phyloP scores from a whole-genome alignment of 768 basidiomycete genomes.

The Macrocybe gigantea region DNA sequence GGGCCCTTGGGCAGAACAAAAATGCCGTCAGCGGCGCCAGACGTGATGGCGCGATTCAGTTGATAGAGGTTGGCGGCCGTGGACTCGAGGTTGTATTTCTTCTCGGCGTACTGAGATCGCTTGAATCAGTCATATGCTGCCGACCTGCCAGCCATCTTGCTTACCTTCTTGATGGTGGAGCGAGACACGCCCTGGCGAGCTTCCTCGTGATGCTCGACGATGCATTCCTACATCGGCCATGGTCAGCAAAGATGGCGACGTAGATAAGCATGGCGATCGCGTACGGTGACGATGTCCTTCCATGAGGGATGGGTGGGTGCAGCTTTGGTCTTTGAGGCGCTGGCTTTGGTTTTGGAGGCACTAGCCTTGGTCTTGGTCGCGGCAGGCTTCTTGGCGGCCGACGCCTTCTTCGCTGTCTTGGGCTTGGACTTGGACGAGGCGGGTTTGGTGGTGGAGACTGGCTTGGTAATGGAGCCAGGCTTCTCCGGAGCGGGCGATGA shows the following conservation, averaged over 20 bases:
- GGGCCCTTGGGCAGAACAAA: slow-evolving; percentile 36
- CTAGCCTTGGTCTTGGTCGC: slow-evolving; percentile 23
- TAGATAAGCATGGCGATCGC: slow-evolving; percentile 5
- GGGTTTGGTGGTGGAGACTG: slow-evolving; percentile 10
- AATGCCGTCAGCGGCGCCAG: slow-evolving; percentile 50
- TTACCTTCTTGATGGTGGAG: slow-evolving; percentile 74
- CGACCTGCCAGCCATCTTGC: background rate
- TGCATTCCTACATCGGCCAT: slow-evolving; percentile 56
- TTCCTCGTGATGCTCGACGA: slow-evolving; percentile 58
- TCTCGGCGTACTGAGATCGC: slow-evolving; percentile 65
- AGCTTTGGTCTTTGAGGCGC: slow-evolving; percentile 17
- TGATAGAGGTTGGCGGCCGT: slow-evolving; percentile 62
- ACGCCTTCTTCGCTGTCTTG: slow-evolving; percentile 12
- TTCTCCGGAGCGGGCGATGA: slow-evolving; percentile 14
- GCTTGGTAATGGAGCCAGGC: slow-evolving; percentile 10
- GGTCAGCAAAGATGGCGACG: background rate
- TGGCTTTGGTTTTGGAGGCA: slow-evolving; percentile 24
- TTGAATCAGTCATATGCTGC: slow-evolving; percentile 8
- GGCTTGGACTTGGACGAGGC: slow-evolving; percentile 7
- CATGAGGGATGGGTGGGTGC: slow-evolving; percentile 35
- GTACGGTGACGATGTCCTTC: slow-evolving; percentile 50
- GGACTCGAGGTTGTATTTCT: slow-evolving; percentile 72
- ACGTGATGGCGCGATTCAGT: slow-evolving; percentile 67
- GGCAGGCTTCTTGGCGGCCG: slow-evolving; percentile 11
- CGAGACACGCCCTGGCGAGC: slow-evolving; percentile 72